phyloP scores from a whole-genome alignment of 2,329 filamentous ascomycete genomes.

The Aspergillus alliaceus region DNA sequence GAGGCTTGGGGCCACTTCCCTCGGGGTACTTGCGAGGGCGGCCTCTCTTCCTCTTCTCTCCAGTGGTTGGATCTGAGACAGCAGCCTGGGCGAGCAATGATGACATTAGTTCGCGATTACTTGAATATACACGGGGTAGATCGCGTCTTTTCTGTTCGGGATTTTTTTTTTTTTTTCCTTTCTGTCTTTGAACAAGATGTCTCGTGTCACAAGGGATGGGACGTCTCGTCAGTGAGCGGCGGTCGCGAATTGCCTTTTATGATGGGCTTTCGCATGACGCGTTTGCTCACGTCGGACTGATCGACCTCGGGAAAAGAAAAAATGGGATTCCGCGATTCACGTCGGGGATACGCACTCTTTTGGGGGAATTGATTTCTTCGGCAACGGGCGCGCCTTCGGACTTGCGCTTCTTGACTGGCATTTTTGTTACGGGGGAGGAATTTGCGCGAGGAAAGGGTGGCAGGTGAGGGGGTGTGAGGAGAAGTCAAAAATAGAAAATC shows the following conservation, averaged over 20 bases:
- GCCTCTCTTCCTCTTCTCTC: slow-evolving; percentile 34
- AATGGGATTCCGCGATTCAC: not conserved
- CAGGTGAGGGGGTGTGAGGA: not conserved
- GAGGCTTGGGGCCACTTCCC: slow-evolving; percentile 21
- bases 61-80: slow-evolving; percentile 19
- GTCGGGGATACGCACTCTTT: slow-evolving; percentile 20
- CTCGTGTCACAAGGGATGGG: slow-evolving; percentile 7
- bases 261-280: slow-evolving; percentile 7
- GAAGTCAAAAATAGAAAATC: slow-evolving; percentile 6
- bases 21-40: slow-evolving; percentile 35
- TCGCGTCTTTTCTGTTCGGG: not conserved
- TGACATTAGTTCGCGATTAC: slow-evolving; percentile 7
- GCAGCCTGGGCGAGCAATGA: slow-evolving; percentile 10
- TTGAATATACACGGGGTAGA: not conserved
- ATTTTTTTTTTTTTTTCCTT: not conserved
- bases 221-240: slow-evolving; percentile 4
- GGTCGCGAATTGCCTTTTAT: slow-evolving; percentile 8
- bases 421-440: not conserved
- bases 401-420: slow-evolving; percentile 27
- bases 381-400: slow-evolving; percentile 20
- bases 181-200: not conserved
- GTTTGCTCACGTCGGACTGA: slow-evolving; percentile 13
- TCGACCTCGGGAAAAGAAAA: slow-evolving; percentile 2
- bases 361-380: slow-evolving; percentile 22
- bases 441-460: not conserved